phyloP scores from a whole-genome alignment of 805 yeast genomes.

The Crinitomyces ghanaensis region DNA sequence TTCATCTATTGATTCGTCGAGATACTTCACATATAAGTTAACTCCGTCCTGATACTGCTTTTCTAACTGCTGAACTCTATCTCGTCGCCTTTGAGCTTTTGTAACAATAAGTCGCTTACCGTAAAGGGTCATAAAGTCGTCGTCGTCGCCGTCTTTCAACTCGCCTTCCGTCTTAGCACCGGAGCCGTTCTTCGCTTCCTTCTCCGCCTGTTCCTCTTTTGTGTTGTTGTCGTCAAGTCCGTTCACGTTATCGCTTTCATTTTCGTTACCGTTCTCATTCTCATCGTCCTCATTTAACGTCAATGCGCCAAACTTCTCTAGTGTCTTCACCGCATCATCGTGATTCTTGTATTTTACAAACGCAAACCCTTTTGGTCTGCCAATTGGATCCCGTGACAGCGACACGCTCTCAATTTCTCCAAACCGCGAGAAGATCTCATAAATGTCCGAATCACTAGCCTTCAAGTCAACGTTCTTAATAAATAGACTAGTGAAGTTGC shows the following conservation, averaged over 20 bases:
- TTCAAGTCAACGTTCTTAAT: conserved; percentile 38
- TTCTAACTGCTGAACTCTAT: conserved; percentile 4
- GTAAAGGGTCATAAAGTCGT: too few species aligned
- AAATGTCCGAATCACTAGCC: conserved; percentile 30
- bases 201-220: conserved; percentile 11
- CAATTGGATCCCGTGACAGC: conserved; percentile 34
- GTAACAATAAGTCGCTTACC: neutral
- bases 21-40: conserved; percentile 58
- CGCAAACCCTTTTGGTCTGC: conserved; percentile 43
- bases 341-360: conserved; percentile 35
- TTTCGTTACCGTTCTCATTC: conserved; percentile 32
- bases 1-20: conserved; percentile 47
- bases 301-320: too few species aligned
- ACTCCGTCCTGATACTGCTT: conserved; percentile 54
- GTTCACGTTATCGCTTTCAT: conserved; percentile 29
- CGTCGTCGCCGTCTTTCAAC: too few species aligned
- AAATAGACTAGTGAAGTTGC: conserved; percentile 44
- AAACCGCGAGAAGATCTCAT: conserved; percentile 33
- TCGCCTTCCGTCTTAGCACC: conserved; percentile 1
- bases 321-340: conserved; percentile 34
- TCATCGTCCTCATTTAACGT: too few species aligned
- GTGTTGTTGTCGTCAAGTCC: conserved; percentile 36
- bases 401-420: conserved; percentile 41
- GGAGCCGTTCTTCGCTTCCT: too few species aligned
- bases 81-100: neutral